phyloP scores from a whole-genome alignment of 1,139 yeast species.

The Protomyces gravidus region DNA sequence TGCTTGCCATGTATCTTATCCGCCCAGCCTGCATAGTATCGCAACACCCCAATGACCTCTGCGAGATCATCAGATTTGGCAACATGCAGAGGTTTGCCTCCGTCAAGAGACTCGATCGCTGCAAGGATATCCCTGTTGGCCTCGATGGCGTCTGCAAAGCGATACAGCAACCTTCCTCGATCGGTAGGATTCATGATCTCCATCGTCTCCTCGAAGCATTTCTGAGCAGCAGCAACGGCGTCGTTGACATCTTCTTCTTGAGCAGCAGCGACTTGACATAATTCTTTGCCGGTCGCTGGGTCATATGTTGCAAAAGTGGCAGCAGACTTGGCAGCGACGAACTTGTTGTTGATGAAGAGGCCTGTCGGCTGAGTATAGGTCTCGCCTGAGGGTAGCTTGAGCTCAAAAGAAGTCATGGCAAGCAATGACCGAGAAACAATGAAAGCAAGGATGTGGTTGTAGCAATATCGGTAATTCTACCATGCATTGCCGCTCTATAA shows the following conservation, averaged over 20 bases:
- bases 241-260: constrained; percentile 75
- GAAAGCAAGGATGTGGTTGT: background rate
- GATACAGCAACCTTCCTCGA: constrained; percentile 49
- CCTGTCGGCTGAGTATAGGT: constrained; percentile 66
- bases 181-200: constrained; percentile 43
- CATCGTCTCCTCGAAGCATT: constrained; percentile 48
- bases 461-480: background rate
- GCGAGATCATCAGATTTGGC: constrained; percentile 63
- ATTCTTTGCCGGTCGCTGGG: constrained; percentile 63
- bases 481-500: too few relatives aligned
- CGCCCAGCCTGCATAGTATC: constrained; percentile 76
- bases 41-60: constrained; percentile 56
- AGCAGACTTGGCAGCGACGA: constrained; percentile 52
- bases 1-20: constrained; percentile 71
- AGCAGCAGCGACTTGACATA: constrained; percentile 66
- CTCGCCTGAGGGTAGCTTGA: constrained; percentile 54
- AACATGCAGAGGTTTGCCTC: constrained; percentile 57
- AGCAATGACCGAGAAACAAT: constrained; percentile 34
- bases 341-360: constrained; percentile 73
- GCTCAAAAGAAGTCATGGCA: background rate
- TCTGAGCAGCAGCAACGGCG: constrained; percentile 57
- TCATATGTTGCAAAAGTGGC: constrained; percentile 51
- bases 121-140: constrained; percentile 51
- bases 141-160: constrained; percentile 52
- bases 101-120: constrained; percentile 58